Evolutionary conservation across 495 filamentous ascomycete species (phyloP).

Genomic region (Aspergillus olivimuriae): DNA sequence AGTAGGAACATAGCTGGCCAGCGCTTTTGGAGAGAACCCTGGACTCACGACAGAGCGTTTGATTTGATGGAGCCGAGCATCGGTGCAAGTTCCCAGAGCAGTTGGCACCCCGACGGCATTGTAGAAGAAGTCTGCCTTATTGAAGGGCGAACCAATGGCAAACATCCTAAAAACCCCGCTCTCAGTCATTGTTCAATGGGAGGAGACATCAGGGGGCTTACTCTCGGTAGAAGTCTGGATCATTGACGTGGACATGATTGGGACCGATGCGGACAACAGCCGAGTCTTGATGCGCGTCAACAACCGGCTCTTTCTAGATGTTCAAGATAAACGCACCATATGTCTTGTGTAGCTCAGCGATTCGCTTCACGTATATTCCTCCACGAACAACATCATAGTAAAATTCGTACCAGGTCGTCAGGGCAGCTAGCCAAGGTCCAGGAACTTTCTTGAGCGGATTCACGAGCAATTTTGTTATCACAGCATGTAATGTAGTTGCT

Average conservation of each 20-base stretch:
- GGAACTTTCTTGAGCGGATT: neutral
- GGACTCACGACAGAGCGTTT: neutral
- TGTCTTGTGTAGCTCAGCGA: neutral
- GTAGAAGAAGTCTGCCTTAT: neutral
- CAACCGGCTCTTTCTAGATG: neutral
- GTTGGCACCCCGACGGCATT: neutral
- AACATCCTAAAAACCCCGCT: neutral
- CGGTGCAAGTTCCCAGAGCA: neutral
- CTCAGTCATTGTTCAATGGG: neutral
- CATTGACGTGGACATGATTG: slow-evolving; percentile 6
- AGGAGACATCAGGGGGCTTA: neutral
- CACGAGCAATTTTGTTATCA: neutral
- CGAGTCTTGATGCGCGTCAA: slow-evolving; percentile 1
- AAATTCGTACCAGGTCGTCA: slow-evolving; percentile 6
- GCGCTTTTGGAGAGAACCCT: neutral
- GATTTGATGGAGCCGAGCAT: neutral
- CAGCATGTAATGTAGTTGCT: neutral
- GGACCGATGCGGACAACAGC: slow-evolving; percentile 3
- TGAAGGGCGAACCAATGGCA: neutral
- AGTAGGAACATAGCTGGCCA: neutral
- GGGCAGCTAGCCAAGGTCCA: neutral
- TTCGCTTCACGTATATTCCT: neutral
- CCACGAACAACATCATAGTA: slow-evolving; percentile 5
- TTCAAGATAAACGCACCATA: neutral
- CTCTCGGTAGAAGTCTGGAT: slow-evolving; percentile 3